Evolutionary conservation across 805 yeast genomes (phyloP).

Genomic region (Monosporozyma servazzii): DNA sequence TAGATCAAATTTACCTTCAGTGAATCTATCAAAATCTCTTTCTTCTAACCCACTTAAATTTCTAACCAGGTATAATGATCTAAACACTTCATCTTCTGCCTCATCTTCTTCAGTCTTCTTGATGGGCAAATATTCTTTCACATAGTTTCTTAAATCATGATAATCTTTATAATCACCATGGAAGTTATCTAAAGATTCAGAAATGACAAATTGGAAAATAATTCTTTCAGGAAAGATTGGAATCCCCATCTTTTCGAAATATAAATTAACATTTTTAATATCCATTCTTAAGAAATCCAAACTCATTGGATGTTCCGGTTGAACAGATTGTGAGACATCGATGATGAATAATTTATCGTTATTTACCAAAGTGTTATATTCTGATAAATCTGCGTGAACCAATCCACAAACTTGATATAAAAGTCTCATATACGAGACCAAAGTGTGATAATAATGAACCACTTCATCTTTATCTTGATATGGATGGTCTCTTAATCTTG

Average conservation of each 20-base stretch:
- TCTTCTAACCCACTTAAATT: constrained; percentile 81
- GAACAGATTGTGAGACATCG: constrained; percentile 96
- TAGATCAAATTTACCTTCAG: constrained; percentile 73
- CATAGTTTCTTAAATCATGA: constrained; percentile 30
- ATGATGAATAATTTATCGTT: constrained; percentile 69
- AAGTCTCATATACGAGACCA: constrained; percentile 76
- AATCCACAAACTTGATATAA: constrained; percentile 81
- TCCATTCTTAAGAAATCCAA: constrained; percentile 95
- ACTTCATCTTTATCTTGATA: constrained; percentile 60
- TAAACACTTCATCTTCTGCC: constrained; percentile 78
- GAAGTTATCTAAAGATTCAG: constrained; percentile 35
- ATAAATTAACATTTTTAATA: constrained; percentile 88
- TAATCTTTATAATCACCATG: constrained; percentile 28
- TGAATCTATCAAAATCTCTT: constrained; percentile 73
- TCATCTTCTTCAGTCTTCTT: constrained; percentile 45
- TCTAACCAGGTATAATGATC: constrained; percentile 69
- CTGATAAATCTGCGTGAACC: constrained; percentile 95
- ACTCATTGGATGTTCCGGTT: constrained; percentile 96
- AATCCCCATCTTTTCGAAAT: constrained; percentile 65
- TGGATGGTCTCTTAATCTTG: constrained; percentile 76
- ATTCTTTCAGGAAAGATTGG: constrained; percentile 72
- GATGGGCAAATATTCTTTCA: constrained; percentile 43
- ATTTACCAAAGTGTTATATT: constrained; percentile 86
- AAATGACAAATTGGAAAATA: constrained; percentile 70
- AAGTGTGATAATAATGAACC: constrained; percentile 59